phyloP scores from a whole-genome alignment of 495 filamentous ascomycete genomes.

The Melanomma pulvis-pyrius region DNA sequence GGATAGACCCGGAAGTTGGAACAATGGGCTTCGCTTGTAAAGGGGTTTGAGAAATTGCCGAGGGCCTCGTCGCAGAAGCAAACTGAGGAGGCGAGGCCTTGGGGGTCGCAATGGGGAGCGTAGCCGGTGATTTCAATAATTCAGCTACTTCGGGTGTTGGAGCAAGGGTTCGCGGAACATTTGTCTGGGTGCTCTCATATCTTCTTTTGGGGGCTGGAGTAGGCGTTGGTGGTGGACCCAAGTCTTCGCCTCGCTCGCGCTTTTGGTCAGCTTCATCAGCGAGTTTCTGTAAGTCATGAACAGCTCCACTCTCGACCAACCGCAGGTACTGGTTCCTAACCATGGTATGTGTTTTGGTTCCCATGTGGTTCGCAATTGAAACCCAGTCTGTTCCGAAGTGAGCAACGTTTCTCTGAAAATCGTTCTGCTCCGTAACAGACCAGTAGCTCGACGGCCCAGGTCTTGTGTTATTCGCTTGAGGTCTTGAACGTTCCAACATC shows the following conservation, averaged over 20 bases:
- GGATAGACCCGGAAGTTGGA: constrained; percentile 20
- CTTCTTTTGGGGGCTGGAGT: constrained; percentile 62
- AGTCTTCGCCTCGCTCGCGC: constrained; percentile 68
- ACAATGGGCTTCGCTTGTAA: constrained; percentile 32
- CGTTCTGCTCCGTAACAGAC: constrained; percentile 87
- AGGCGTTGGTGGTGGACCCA: constrained; percentile 66
- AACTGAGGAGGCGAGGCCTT: constrained; percentile 39
- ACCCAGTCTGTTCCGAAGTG: constrained; percentile 89
- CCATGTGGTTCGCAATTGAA: constrained; percentile 82
- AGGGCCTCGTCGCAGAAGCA: constrained; percentile 19
- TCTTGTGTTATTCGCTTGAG: constrained; percentile 18
- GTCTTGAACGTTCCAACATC: constrained; percentile 27
- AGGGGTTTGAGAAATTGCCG: constrained; percentile 36
- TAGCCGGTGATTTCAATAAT: constrained; percentile 50
- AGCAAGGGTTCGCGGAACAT: constrained; percentile 63
- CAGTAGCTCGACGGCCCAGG: constrained; percentile 84
- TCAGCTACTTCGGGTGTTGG: constrained; percentile 60
- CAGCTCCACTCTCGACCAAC: constrained; percentile 67
- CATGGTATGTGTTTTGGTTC: constrained; percentile 92
- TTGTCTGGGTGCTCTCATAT: constrained; percentile 60
- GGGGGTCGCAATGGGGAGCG: constrained; percentile 27
- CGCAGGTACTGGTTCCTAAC: constrained; percentile 92
- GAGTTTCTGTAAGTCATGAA: constrained; percentile 66
- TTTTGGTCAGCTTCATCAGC: constrained; percentile 72
- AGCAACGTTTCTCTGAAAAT: constrained; percentile 75